phyloP scores from a whole-genome alignment of 345 rosid genomes.

The Lagerstroemia speciosa region DNA sequence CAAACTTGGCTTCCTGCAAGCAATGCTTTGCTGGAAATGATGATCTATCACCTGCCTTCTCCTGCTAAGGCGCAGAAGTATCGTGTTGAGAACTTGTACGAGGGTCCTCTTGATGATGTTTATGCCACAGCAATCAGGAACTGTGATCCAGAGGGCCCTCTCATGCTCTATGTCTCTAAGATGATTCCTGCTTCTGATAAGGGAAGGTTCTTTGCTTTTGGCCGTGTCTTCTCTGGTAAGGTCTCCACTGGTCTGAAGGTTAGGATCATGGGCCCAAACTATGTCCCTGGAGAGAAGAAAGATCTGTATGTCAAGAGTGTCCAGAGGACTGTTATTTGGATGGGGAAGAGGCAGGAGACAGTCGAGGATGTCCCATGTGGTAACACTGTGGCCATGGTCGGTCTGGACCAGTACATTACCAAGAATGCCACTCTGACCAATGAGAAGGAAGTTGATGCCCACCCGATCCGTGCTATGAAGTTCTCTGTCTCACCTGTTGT shows the following conservation, averaged over 20 bases:
- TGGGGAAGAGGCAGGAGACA: constrained; percentile 70
- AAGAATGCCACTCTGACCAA: constrained; percentile 67
- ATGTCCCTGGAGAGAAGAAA: constrained; percentile 61
- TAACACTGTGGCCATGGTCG: constrained; percentile 73
- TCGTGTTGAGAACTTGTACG: constrained; percentile 69
- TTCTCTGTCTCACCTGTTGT: constrained; percentile 72
- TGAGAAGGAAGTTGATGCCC: constrained; percentile 67
- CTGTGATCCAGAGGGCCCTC: constrained; percentile 65
- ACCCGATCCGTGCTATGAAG: constrained; percentile 76
- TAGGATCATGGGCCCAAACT: constrained; percentile 78
- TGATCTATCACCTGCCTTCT: constrained; percentile 63
- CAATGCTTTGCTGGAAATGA: constrained; percentile 55
- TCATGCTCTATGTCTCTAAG: constrained; percentile 67
- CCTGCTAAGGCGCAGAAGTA: constrained; percentile 54
- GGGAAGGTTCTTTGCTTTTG: constrained; percentile 70
- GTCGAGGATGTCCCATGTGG: constrained; percentile 85
- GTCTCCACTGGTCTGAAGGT: constrained; percentile 65
- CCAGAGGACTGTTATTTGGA: constrained; percentile 75
- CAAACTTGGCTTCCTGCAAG: constrained; percentile 77
- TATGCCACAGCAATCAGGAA: constrained; percentile 58
- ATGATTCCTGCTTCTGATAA: constrained; percentile 83
- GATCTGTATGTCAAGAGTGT: constrained; percentile 47
- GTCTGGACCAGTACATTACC: constrained; percentile 57
- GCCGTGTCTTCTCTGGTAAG: constrained; percentile 60
- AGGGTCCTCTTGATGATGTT: constrained; percentile 65